Percentiles rank a stretch among this genome's conserved stretches.
Evolutionary conservation across 2,329 filamentous ascomycete species (phyloP).

Genomic region (Claviceps quebecensis): DNA sequence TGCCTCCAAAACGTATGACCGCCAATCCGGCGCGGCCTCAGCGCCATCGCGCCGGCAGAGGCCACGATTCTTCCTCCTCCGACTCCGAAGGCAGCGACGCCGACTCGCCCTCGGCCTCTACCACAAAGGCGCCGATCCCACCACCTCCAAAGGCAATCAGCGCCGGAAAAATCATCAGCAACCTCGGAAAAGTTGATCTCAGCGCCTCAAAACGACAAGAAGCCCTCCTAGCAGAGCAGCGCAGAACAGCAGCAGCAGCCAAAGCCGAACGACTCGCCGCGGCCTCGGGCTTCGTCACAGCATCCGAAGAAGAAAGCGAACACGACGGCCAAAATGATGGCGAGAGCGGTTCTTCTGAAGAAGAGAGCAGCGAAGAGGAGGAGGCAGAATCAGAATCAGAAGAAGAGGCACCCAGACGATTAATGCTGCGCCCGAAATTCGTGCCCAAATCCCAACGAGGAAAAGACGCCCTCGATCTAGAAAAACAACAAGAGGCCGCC

Average conservation of each 20-base stretch:
- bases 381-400: slow-evolving; percentile 34
- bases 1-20: slow-evolving; percentile 76
- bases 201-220: slow-evolving; percentile 28
- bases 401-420: slow-evolving; percentile 39
- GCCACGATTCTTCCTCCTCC: slow-evolving; percentile 39
- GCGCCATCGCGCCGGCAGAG: slow-evolving; percentile 78
- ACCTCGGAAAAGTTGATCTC: slow-evolving; percentile 37
- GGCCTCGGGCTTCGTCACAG: slow-evolving; percentile 50
- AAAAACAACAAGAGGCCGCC: slow-evolving; percentile 21
- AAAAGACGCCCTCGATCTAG: slow-evolving; percentile 14
- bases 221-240: slow-evolving; percentile 32
- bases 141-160: slow-evolving; percentile 43
- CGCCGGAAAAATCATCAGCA: slow-evolving; percentile 42
- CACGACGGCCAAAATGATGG: slow-evolving; percentile 16
- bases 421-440: slow-evolving; percentile 51
- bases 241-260: slow-evolving; percentile 33
- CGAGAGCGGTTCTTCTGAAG: slow-evolving; percentile 14
- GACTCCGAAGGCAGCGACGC: slow-evolving; percentile 35
- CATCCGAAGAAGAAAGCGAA: slow-evolving; percentile 30
- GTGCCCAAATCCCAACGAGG: slow-evolving; percentile 44
- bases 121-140: slow-evolving; percentile 22
- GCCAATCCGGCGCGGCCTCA: slow-evolving; percentile 71
- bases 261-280: slow-evolving; percentile 36
- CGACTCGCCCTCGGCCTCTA: slow-evolving; percentile 13
- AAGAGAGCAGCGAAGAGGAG: slow-evolving; percentile 31